A percentile compares a stretch with the other conserved stretches of the same genome.
phyloP scores from a whole-genome alignment of 805 yeast genomes.

The Myxozyma kluyveri region DNA sequence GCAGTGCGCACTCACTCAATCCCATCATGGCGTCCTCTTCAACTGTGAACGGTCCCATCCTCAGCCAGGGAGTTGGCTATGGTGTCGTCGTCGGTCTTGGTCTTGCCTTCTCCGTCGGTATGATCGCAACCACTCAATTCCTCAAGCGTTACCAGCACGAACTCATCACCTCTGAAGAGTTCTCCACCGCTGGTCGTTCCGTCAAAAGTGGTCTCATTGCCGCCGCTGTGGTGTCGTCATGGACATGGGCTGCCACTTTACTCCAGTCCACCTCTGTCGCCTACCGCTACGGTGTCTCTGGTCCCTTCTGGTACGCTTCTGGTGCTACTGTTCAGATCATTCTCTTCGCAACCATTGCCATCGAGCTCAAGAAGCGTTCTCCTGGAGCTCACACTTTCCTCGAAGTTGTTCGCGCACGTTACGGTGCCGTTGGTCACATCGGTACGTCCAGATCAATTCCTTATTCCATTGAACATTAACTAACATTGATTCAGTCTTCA shows the following conservation, averaged over 20 bases:
- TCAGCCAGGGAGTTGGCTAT: conserved; percentile 21
- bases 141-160: conserved; percentile 70
- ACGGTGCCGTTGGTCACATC: conserved; percentile 71
- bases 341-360: conserved; percentile 80
- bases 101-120: conserved; percentile 50
- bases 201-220: conserved; percentile 82
- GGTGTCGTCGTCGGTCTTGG: conserved; percentile 82
- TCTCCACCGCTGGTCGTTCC: conserved; percentile 87
- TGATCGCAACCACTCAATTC: conserved; percentile 36
- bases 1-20: neutral
- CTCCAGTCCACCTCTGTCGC: conserved; percentile 75
- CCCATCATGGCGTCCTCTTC: neutral
- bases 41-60: conserved; percentile 17
- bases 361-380: conserved; percentile 82
- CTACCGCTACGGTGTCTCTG: conserved; percentile 72
- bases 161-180: conserved; percentile 87
- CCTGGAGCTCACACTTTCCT: conserved; percentile 90
- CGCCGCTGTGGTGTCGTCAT: conserved; percentile 86
- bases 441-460: conserved; percentile 5
- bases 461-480: neutral
- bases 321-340: conserved; percentile 91
- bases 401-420: conserved; percentile 77
- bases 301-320: conserved; percentile 76
- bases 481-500: conserved; percentile 12
- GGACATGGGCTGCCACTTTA: conserved; percentile 92